These are phyloP conservation scores for Yamadazyma trypodendri DNA, from an alignment of 1,139 yeast species.

Conservation along the genomic window DNA sequence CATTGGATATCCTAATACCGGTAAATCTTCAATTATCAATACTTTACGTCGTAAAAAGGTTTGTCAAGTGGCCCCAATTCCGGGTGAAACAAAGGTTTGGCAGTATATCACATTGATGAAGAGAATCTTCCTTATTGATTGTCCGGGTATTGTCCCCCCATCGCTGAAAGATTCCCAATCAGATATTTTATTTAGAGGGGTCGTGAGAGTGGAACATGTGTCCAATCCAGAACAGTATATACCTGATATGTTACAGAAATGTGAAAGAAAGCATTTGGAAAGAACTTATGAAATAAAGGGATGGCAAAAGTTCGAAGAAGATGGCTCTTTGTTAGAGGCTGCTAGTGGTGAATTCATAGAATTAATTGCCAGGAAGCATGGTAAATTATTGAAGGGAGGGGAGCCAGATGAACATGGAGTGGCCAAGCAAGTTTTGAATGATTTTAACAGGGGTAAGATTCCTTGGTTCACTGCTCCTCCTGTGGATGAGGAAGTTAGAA, in stretches of 20 bases:
- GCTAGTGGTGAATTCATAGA: conserved; percentile 84
- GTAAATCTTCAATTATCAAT: conserved; percentile 93
- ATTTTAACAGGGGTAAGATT: conserved; percentile 93
- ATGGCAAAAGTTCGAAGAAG: conserved; percentile 62
- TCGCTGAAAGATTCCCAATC: conserved; percentile 84
- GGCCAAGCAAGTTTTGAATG: conserved; percentile 85
- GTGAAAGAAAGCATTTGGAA: conserved; percentile 88
- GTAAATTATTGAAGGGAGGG: conserved; percentile 92
- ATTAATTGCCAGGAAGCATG: conserved; percentile 86
- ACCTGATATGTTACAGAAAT: conserved; percentile 80
- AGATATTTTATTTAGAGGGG: conserved; percentile 95
- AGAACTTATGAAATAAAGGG: conserved; percentile 94
- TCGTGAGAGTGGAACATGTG: conserved; percentile 96
- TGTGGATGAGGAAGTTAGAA: conserved; percentile 54
- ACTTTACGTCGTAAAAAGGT: conserved; percentile 93
- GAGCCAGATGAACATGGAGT: conserved; percentile 96
- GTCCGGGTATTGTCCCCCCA: conserved; percentile 99
- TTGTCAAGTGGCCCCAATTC: conserved; percentile 96
- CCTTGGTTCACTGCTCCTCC: conserved; percentile 99
- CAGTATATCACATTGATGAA: conserved; percentile 97
- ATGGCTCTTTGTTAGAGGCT: conserved; percentile 34
- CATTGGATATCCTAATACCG: conserved; percentile 96
- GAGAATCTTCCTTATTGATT: conserved; percentile 89
- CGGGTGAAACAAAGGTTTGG: conserved; percentile 99
- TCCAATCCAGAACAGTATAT: conserved; percentile 94